Percentiles rank a stretch among this genome's conserved stretches.
phyloP scores from a whole-genome alignment of 345 rosid species.

The Corymbia maculata region DNA sequence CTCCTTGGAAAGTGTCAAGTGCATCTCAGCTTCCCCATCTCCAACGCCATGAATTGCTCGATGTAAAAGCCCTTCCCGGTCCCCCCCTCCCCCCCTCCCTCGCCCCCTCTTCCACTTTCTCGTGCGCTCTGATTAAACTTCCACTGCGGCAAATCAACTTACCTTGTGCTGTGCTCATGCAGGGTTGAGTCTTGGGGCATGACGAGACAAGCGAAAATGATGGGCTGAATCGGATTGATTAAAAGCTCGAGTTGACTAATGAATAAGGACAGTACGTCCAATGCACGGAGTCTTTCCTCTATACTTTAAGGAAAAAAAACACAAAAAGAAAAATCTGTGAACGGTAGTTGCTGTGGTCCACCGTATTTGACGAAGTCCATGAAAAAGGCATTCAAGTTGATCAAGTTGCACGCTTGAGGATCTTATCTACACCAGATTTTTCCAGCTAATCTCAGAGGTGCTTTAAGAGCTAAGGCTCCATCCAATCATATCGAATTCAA shows the following conservation, averaged over 20 bases:
- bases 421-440: neutral
- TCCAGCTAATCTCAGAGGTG: neutral
- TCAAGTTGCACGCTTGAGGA: neutral
- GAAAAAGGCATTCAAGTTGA: neutral
- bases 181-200: neutral
- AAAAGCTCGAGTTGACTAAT: neutral
- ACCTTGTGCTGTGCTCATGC: neutral
- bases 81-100: too few species aligned
- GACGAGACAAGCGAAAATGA: neutral
- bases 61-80: conserved; percentile 1
- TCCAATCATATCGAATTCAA: neutral
- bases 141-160: neutral
- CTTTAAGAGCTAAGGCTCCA: neutral
- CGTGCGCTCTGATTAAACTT: neutral
- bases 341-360: neutral
- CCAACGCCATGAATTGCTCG: conserved; percentile 29
- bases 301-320: neutral
- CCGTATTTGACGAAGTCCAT: neutral
- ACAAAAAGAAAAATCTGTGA: neutral
- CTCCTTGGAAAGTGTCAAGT: neutral
- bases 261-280: neutral
- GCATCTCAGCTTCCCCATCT: conserved; percentile 19
- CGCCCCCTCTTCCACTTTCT: neutral
- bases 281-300: neutral
- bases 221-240: neutral